Percentiles rank a stretch among this genome's conserved stretches.
phyloP scores from a whole-genome alignment of 805 yeast genomes.

The Teunomyces tritomae region DNA sequence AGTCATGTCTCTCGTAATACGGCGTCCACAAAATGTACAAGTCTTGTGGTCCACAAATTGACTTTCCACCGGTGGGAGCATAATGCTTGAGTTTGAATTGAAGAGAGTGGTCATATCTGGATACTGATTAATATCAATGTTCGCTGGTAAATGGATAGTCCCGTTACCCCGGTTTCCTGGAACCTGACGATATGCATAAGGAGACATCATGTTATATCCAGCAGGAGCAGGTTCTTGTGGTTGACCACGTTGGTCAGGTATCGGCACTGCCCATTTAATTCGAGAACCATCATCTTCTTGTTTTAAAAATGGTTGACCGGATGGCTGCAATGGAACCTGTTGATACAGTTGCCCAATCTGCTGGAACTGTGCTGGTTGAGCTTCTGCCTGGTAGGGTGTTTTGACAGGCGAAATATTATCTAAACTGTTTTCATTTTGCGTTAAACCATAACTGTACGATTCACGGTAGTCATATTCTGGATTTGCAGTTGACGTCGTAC shows the following conservation, averaged over 20 bases:
- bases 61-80: conserved; percentile 35
- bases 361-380: not conserved
- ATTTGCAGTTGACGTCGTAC: conserved; percentile 4
- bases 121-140: conserved; percentile 21
- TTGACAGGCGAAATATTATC: conserved; percentile 6
- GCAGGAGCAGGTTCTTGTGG: not conserved
- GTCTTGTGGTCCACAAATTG: conserved; percentile 35
- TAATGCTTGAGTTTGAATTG: conserved; percentile 31
- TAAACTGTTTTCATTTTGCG: conserved; percentile 2
- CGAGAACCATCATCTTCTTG: not conserved
- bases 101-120: conserved; percentile 41
- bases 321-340: not conserved
- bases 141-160: conserved; percentile 11
- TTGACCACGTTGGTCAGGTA: not conserved
- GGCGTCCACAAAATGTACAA: conserved; percentile 55
- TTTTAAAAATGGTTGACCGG: not conserved
- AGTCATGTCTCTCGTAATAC: conserved; percentile 58
- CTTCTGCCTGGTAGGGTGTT: not conserved
- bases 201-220: not conserved
- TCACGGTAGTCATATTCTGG: conserved; percentile 12
- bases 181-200: not conserved
- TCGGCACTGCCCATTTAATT: not conserved
- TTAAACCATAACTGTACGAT: conserved; percentile 10
- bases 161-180: not conserved
- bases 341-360: not conserved